Evolutionary conservation across 1,139 yeast genomes (phyloP), one percentile per base, ranked within the genome.

Genomic region (Debaryomyces subglobosus): DNA sequence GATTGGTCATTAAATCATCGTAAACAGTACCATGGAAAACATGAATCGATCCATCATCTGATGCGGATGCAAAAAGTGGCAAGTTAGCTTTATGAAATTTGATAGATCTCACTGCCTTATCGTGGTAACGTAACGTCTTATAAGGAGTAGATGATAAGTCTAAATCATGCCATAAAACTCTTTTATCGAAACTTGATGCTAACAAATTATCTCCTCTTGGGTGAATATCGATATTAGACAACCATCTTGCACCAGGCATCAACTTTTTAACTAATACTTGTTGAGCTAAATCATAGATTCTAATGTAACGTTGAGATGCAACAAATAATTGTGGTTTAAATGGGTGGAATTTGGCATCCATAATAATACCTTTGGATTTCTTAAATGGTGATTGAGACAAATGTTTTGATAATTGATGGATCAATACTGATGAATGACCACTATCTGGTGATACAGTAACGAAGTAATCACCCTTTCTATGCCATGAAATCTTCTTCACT

Each of bases 311-410:
- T 72, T 94, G 99, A 8, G 97, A 89, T 57, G 96, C 94, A 44
- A 95, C 98, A 63, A 89, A 89, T 54, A 94, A 78, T 64, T 90
- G 96, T 16, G 99, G 99, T 63, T 89, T 86, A 72, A 89, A 86
- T 23, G 99, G 99, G 70, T 94, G 99, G 82, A 94, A 94, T 69
- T 87, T 88, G 54, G 97, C 97, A 66, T 90, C 96, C 85, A 91
- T 91, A 41, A 92, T 86, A 53, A 92, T 86, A 55, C 99, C 99
- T 74, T 89, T 89, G 34, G 96, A 83, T 69, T 90, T 90, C 59
- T 85, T 81, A 81, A 94, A 94, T 54, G 99, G 99, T 15, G 97
- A 89, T 72, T 94, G 99, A n/a, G 98, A 87, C 53, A 87, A 79
- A 73, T 94, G 99, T 69, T 91, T 91, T 5, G 97, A 89, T 45